Percentiles rank a stretch among this genome's conserved stretches.
phyloP scores from a whole-genome alignment of 768 basidiomycete species.

The Tricholoma bakamatsutake region DNA sequence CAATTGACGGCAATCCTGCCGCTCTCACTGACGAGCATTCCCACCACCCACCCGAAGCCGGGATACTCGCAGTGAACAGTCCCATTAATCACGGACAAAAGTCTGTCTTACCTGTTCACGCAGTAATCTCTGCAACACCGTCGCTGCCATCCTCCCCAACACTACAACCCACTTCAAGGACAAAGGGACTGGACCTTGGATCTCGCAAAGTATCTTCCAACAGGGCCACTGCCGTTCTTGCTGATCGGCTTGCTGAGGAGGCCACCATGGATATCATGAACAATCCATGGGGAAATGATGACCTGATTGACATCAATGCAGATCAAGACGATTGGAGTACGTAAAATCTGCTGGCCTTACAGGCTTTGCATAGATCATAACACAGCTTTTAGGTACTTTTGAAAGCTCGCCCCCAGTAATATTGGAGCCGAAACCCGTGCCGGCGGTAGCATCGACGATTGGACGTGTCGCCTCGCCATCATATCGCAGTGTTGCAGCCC shows the following conservation, averaged over 20 bases:
- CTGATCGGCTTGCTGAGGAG: conserved; percentile 56
- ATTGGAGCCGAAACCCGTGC: conserved; percentile 16
- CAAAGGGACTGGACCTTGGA: conserved; percentile 69
- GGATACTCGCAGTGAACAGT: conserved; percentile 11
- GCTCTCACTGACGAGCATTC: conserved; percentile 28
- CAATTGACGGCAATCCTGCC: conserved; percentile 38
- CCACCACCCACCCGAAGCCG: conserved; percentile 32
- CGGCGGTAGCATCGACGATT: neutral
- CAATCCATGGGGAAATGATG: conserved; percentile 66
- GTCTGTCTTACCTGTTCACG: neutral
- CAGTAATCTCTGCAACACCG: conserved; percentile 4
- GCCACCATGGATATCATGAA: conserved; percentile 33
- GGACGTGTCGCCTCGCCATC: neutral
- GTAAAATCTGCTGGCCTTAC: conserved; percentile 27
- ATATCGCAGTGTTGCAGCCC: neutral
- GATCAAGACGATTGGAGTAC: conserved; percentile 94
- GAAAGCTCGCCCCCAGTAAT: conserved; percentile 44
- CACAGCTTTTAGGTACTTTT: conserved; percentile 54
- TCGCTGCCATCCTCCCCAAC: conserved; percentile 10
- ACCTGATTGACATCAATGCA: conserved; percentile 90
- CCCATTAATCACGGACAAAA: conserved; percentile 8
- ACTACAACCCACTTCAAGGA: conserved; percentile 25
- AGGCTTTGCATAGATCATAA: neutral
- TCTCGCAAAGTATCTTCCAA: conserved; percentile 39
- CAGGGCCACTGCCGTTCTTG: conserved; percentile 31